Percentiles rank a stretch among this genome's conserved stretches.
phyloP scores from a whole-genome alignment of 768 basidiomycete genomes.

The Mycena metata region DNA sequence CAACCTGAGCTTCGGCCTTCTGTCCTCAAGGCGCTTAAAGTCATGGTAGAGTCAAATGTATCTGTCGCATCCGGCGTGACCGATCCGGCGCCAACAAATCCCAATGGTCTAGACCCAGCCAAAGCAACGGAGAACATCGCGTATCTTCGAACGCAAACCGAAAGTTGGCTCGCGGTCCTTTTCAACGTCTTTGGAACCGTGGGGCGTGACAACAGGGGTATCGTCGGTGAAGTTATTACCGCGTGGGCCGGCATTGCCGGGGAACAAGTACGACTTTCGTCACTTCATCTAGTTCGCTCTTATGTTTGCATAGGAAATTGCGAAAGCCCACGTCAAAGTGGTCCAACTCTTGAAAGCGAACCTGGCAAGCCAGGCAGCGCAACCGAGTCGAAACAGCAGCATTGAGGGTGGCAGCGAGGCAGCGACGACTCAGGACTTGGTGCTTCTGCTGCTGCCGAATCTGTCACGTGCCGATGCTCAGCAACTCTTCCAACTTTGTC shows the following conservation, averaged over 20 bases:
- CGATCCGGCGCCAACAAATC: conserved; percentile 47
- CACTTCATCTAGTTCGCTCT: conserved; percentile 12
- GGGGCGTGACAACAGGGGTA: conserved; percentile 77
- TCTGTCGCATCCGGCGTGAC: conserved; percentile 58
- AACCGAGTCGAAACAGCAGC: conserved; percentile 50
- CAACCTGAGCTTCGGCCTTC: conserved; percentile 88
- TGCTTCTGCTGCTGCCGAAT: conserved; percentile 85
- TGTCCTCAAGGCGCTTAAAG: conserved; percentile 85
- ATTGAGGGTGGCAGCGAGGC: conserved; percentile 60
- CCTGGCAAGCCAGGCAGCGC: conserved; percentile 55
- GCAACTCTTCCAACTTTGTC: conserved; percentile 76
- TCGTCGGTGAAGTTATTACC: conserved; percentile 90
- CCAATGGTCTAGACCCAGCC: conserved; percentile 61
- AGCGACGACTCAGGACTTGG: conserved; percentile 84
- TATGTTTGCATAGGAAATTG: conserved; percentile 66
- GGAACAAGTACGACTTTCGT: conserved; percentile 62
- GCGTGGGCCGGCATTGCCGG: conserved; percentile 89
- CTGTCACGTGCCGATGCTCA: conserved; percentile 73
- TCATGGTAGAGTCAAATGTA: conserved; percentile 85
- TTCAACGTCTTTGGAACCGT: conserved; percentile 97
- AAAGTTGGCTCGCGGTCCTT: conserved; percentile 94
- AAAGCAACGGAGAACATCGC: conserved; percentile 76
- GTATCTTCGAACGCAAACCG: conserved; percentile 82
- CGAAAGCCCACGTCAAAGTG: conserved; percentile 87
- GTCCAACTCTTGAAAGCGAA: conserved; percentile 78